Evolutionary conservation across 768 basidiomycete genomes (phyloP), one percentile per base, ranked within the genome.

Genomic region (Boletus vinaceobasis): DNA sequence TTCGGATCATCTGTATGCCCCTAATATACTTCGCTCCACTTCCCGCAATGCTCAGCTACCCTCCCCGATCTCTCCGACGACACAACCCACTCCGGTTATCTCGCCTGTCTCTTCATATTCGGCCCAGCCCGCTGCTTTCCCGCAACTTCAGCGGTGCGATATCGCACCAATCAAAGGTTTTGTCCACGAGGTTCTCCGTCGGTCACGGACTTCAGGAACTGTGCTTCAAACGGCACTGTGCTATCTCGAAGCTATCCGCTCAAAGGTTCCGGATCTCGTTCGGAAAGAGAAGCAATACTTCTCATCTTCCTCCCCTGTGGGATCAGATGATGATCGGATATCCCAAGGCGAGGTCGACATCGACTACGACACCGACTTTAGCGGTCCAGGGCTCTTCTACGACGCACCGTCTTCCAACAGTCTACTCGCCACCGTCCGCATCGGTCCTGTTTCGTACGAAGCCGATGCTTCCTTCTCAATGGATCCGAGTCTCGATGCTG

Each of bases 141-240:
- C 59, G 31, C 66, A 58, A 29, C 40, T 43, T 29, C 58, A 63
- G 14, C 63, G 51, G 11, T 62, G 66, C 58, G 75, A 77, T 44
- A 66, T 83, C 17, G 73, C 83, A 8, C 85, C 88, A 8, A 79
- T 91, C 59, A 85, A 81, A 59, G 77, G 79, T 5, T 96, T 96
- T 63, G 90, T 96, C 29, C 88, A 91, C 66, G 92, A 96, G 71
- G 88, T 94, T 8, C 79, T 96, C 14, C 81, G 90, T 48, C 87
- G 93, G 36, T 93, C 90, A 13, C 82, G 90, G 44, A 94, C 92
- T 0, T 88, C 90, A 5, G 88, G 86, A 40, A 83, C 80, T 42
- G 89, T 93, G 4, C 78, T 96, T 8, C 92, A 95, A 67, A 89
- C 91, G 0, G 93, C 93, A 0, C 73, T 93, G 0, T 92, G 93